Base-by-base conservation (phyloP, 768 basidiomycete genomes). In the Tylopilus rubrobrunneus region DNA sequence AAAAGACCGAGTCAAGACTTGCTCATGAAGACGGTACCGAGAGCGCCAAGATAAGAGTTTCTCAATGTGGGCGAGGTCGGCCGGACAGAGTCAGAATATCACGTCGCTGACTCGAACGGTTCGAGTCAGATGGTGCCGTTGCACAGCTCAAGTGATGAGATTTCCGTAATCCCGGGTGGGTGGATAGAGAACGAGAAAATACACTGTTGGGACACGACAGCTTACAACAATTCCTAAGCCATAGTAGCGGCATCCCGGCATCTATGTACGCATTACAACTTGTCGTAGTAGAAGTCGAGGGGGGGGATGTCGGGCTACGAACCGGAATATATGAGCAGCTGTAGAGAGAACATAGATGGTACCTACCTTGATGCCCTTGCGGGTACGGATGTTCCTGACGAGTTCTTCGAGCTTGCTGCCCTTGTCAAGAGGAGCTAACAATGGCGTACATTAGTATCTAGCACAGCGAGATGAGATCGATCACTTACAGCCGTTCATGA, bases 201-300 rank as follows among this genome's bases (percentile, higher is more conserved):
- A 52, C 48, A 61, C 56, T 55, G 57, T 53, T 52, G 46, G 43
- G 41, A 52, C 61, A 58, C 59, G 28, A 55, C 48, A 63, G 55
- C 52, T 49, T 50, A 62, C 58, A 69, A 61, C 45, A 40, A 39
- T 45, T 41, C 45, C 37, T 44, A 47, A 39, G 28, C 21, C 33
- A 45, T 51, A 49, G 48, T 42, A 55, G 58, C 33, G 52, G 41
- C 23, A 49, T 46, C 52, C 45, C 12, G 17, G 41, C 45, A 52
- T 49, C 45, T 36, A 42, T 17, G 43, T 19, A 27, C 17, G 40
- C 45, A 53, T 81, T 81, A 91, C 71, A 88, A 76, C 79, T 94
- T 96, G 83, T 96, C 94, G 78, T 95, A 94, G 79, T 94, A 97
- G 34, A 82, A 82, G 72, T 93, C 91, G 61, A 93, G 81, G 51